Conservation (phyloP, 495 filamentous ascomycete species). For the Filosporella fistucella region DNA sequence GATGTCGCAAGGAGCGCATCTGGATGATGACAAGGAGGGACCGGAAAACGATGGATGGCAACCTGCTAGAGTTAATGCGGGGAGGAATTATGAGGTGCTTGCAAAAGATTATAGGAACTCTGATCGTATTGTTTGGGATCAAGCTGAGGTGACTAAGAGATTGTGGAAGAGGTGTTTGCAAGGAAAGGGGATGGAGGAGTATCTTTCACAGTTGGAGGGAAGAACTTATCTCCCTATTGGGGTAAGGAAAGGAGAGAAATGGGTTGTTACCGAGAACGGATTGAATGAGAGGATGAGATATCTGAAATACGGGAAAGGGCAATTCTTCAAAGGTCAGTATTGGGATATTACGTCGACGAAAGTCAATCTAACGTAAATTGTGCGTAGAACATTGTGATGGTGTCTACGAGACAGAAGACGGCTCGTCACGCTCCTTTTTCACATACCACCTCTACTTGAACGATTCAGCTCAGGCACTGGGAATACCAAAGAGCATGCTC, state of each 20-base stretch:
- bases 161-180: constrained; percentile 48
- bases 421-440: constrained; percentile 55
- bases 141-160: constrained; percentile 51
- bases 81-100: constrained; percentile 53
- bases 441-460: constrained; percentile 87
- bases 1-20: constrained; percentile 28
- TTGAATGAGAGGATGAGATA: constrained; percentile 80
- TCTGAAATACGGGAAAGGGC: constrained; percentile 68
- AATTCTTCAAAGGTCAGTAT: constrained; percentile 66
- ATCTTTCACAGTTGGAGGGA: constrained; percentile 14
- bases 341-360: background rate
- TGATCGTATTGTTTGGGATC: constrained; percentile 68
- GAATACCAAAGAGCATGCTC: constrained; percentile 22
- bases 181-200: constrained; percentile 20
- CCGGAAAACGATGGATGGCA: constrained; percentile 41
- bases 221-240: constrained; percentile 4
- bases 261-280: constrained; percentile 42
- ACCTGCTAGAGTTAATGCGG: constrained; percentile 66
- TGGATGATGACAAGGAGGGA: constrained; percentile 20
- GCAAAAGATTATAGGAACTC: constrained; percentile 57
- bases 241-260: constrained; percentile 32
- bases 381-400: constrained; percentile 69
- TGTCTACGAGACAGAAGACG: constrained; percentile 54
- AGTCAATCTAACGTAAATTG: background rate
- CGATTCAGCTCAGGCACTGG: constrained; percentile 42